These are phyloP conservation scores for Xylaria bambusicola DNA, from an alignment of 495 filamentous ascomycete genomes.

Conservation along the genomic window DNA sequence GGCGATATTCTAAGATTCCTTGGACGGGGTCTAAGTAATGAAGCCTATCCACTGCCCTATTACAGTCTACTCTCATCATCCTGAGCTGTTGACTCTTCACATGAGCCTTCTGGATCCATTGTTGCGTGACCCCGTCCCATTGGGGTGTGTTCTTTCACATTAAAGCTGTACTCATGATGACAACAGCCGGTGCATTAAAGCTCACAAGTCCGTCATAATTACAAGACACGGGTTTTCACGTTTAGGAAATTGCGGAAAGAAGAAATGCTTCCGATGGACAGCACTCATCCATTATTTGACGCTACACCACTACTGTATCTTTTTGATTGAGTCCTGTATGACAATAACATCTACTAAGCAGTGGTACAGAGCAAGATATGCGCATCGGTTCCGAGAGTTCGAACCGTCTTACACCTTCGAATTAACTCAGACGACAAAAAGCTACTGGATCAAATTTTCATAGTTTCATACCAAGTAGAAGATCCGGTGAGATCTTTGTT, in stretches of 20 bases:
- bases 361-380: slow-evolving; percentile 3
- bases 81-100: neutral
- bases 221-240: neutral
- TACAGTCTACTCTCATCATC: slow-evolving; percentile 5
- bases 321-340: no score
- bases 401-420: neutral
- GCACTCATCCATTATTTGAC: no score
- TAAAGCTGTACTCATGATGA: slow-evolving; percentile 12
- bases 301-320: no score
- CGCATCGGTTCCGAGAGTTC: neutral
- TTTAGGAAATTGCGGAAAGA: neutral
- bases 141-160: neutral
- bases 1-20: no score
- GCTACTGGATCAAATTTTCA: no score
- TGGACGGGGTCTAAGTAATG: no score
- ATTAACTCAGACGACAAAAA: no score
- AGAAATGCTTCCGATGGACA: neutral
- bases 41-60: no score
- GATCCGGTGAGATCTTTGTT: slow-evolving; percentile 1
- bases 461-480: neutral
- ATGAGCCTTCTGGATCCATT: neutral
- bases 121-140: neutral
- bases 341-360: no score
- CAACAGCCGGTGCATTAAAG: neutral
- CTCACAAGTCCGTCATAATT: slow-evolving; percentile 11